Percentiles rank a stretch among this genome's conserved stretches.
These are phyloP conservation scores for Gnomoniopsis smithogilvyi DNA, from an alignment of 2,329 filamentous ascomycete species.

Conservation along the genomic window DNA sequence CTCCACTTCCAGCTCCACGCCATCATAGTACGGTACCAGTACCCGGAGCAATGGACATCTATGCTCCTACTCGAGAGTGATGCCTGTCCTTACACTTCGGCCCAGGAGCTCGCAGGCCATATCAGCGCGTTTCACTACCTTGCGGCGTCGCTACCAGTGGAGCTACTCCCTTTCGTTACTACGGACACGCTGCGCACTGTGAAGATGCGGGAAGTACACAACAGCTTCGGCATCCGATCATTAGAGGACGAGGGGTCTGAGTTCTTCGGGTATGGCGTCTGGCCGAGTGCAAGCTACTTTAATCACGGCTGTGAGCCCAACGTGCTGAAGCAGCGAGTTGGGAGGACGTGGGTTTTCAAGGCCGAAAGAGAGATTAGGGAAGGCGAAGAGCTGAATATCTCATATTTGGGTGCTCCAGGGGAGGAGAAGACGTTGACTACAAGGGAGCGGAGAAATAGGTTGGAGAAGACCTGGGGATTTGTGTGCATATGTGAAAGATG, in stretches of 20 bases:
- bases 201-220: conserved; percentile 14
- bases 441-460: conserved; percentile 7
- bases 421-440: conserved; percentile 2
- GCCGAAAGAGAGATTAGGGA: neutral
- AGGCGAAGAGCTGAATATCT: conserved; percentile 12
- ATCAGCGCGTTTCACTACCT: conserved; percentile 12
- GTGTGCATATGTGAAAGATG: conserved; percentile 12
- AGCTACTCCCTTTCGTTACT: neutral
- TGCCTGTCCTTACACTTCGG: conserved; percentile 5
- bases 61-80: conserved; percentile 5
- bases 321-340: conserved; percentile 5
- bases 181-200: conserved; percentile 2
- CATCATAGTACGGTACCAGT: neutral
- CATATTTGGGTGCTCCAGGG: conserved; percentile 9
- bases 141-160: neutral
- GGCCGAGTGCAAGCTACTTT: conserved; percentile 16
- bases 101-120: conserved; percentile 7
- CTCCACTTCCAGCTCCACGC: conserved; percentile 14
- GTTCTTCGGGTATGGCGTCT: conserved; percentile 16
- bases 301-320: conserved; percentile 16
- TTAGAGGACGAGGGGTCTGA: conserved; percentile 15
- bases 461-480: conserved; percentile 14
- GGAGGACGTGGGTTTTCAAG: conserved; percentile 12
- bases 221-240: conserved; percentile 17
- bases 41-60: neutral